Evolutionary conservation across 2,329 filamentous ascomycete species (phyloP).

Genomic region (Pseudopithomyces chartarum): DNA sequence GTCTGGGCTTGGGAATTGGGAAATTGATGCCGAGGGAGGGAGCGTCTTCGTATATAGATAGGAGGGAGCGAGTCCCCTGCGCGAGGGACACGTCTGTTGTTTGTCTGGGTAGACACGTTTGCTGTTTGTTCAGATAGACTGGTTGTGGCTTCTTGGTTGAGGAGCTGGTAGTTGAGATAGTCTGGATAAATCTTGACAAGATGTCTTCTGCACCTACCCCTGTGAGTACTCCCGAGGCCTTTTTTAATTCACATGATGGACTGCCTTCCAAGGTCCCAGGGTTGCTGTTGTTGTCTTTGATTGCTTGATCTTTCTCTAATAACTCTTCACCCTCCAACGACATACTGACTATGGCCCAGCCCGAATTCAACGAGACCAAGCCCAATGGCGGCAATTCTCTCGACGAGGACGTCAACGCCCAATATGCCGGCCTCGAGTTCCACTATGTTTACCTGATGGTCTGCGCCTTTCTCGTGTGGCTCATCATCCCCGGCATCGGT

Average conservation of each 20-base stretch:
- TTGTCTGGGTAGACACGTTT: too few relatives aligned
- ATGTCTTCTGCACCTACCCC: not conserved
- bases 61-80: not conserved
- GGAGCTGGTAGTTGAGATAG: not conserved
- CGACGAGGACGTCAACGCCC: constrained; percentile 60
- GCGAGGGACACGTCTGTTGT: not conserved
- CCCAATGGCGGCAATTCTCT: constrained; percentile 62
- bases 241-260: not conserved
- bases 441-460: constrained; percentile 66
- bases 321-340: not conserved
- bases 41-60: not conserved
- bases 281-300: not conserved
- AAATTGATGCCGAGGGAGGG: not conserved
- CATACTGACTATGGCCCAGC: constrained; percentile 27
- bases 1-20: not conserved
- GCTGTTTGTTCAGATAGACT: not conserved
- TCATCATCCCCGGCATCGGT: constrained; percentile 70
- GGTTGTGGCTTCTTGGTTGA: not conserved
- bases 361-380: constrained; percentile 46
- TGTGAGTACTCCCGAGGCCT: not conserved
- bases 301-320: not conserved
- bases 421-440: constrained; percentile 64
- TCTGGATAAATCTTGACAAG: not conserved
- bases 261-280: too few relatives aligned
- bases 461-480: constrained; percentile 66